Evolutionary conservation across 2,329 filamentous ascomycete genomes (phyloP).

Genomic region (Nigrospora oryzae): DNA sequence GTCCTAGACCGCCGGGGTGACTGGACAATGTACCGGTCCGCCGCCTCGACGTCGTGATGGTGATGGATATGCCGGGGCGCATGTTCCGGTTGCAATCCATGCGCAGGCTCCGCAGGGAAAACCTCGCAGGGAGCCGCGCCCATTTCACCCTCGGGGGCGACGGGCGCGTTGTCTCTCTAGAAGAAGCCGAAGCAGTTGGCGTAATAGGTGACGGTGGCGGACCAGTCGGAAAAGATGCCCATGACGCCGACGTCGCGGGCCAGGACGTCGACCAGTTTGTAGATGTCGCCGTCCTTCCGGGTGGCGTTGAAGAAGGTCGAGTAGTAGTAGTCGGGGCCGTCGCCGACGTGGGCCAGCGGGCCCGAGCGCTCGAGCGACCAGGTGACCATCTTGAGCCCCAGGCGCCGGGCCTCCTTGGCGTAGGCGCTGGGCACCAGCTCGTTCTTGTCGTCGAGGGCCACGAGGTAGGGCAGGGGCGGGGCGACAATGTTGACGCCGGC

Average conservation of each 20-base stretch:
- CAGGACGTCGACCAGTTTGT: slow-evolving; percentile 56
- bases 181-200: slow-evolving; percentile 54
- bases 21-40: no score
- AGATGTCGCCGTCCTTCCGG: slow-evolving; percentile 58
- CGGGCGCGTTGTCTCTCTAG: not conserved
- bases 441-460: slow-evolving; percentile 38
- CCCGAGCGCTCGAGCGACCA: slow-evolving; percentile 63
- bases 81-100: no score
- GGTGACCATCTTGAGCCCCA: slow-evolving; percentile 56
- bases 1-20: no score
- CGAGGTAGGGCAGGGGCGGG: slow-evolving; percentile 55
- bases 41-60: no score
- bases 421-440: slow-evolving; percentile 57
- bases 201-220: slow-evolving; percentile 60
- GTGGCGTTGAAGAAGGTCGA: slow-evolving; percentile 43
- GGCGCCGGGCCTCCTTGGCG: slow-evolving; percentile 48
- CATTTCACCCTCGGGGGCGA: no score
- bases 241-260: slow-evolving; percentile 50
- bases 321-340: slow-evolving; percentile 45
- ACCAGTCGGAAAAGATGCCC: slow-evolving; percentile 63
- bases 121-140: no score
- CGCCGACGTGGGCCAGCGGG: slow-evolving; percentile 40
- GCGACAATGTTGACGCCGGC: slow-evolving; percentile 55
- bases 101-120: no score
- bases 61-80: no score